These are phyloP conservation scores for Fusarium cicatricum DNA, from an alignment of 2,329 filamentous ascomycete species.

Conservation along the genomic window DNA sequence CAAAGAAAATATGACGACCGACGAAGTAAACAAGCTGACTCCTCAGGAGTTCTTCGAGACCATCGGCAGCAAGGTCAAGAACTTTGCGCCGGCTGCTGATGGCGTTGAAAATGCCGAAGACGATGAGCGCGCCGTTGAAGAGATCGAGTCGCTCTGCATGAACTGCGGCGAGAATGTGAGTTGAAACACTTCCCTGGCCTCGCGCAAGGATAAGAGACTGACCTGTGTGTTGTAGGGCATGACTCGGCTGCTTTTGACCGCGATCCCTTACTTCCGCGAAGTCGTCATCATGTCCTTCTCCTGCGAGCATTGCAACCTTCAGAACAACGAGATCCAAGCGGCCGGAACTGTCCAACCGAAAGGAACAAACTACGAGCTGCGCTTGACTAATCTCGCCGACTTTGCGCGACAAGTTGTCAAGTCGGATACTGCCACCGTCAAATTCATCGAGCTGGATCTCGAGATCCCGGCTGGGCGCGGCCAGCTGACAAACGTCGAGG, in stretches of 20 bases:
- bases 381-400: constrained; percentile 75
- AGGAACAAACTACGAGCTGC: constrained; percentile 84
- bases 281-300: constrained; percentile 97
- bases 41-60: constrained; percentile 66
- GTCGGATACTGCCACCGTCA: constrained; percentile 84
- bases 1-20: constrained; percentile 51
- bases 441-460: constrained; percentile 89
- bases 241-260: constrained; percentile 87
- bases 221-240: constrained; percentile 66
- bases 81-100: constrained; percentile 54
- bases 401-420: constrained; percentile 90
- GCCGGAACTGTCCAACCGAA: constrained; percentile 92
- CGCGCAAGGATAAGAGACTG: constrained; percentile 12
- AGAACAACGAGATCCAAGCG: constrained; percentile 93
- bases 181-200: constrained; percentile 2
- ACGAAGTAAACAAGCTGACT: constrained; percentile 51
- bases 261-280: constrained; percentile 97
- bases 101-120: constrained; percentile 44
- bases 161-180: constrained; percentile 81
- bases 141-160: constrained; percentile 85
- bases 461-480: constrained; percentile 92
- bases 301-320: constrained; percentile 87
- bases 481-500: constrained; percentile 93
- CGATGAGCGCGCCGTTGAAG: constrained; percentile 67
- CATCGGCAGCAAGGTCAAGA: constrained; percentile 68